Evolutionary conservation across 352 stramenopile genomes (phyloP), one percentile per base, ranked within the genome.

Genomic region (Phytophthora pinifolia): DNA sequence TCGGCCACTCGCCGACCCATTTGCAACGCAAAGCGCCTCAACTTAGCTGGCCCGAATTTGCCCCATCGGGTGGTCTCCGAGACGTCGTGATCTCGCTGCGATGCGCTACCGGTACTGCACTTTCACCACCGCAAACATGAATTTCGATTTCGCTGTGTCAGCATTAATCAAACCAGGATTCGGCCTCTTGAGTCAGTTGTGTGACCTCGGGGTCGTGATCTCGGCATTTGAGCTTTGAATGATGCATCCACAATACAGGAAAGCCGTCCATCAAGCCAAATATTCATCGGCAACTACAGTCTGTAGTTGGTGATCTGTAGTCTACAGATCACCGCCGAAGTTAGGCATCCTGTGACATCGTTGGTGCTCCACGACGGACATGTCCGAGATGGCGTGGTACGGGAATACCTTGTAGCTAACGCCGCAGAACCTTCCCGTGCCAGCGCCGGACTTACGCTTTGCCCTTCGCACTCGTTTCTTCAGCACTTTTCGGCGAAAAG

Each of bases 1-100:
- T 48, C n/a, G 9, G 29, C 4, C 22, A 43, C 17, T 53, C 32
- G 7, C 44, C 30, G 41, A 32, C 6, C 12, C 43, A 27, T 60
- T 9, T 65, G 58, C 50, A 65, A 56, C 15, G 58, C 22, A 10
- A 12, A 27, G 9, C 22, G 46, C 32, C 35, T 66, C 58, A 61
- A 61, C 31, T 38, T 4, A 0, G 15, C 58, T 56, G 49, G 18
- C 32, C 49, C 36, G 39, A 54, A 39, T 60, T 18, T 55, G 46
- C 35, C 3, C 25, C 43, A 50, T 47, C 34, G 35, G 30, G 25
- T 63, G 55, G 41, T 45, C 35, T 52, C 42, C 13, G 13, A 15
- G 15, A 10, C 27, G 41, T 41, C 35, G 25, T 44, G n/a, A n/a
- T n/a, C n/a, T n/a, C n/a, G n/a, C n/a, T n/a, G n/a, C n/a, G n/a